phyloP scores from a whole-genome alignment of 1,284 basidiomycete species.

The Puccinia novopanici region DNA sequence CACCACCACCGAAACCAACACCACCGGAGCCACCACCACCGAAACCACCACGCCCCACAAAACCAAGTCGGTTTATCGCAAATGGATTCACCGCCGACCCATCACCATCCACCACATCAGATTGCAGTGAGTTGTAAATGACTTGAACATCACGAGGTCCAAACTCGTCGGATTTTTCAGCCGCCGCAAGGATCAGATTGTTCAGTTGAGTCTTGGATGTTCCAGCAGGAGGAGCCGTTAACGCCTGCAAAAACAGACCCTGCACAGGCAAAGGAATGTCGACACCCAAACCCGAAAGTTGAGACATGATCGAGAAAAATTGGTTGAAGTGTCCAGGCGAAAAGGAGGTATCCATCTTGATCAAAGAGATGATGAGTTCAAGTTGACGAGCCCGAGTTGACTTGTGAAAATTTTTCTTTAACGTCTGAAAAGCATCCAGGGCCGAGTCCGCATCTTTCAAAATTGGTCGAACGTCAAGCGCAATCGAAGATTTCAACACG shows the following conservation, averaged over 20 bases:
- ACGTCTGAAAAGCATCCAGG: background rate
- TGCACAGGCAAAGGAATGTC: background rate
- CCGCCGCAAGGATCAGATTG: background rate
- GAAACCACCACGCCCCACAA: background rate
- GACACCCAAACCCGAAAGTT: background rate
- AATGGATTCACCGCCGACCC: constrained; percentile 9
- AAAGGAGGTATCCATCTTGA: background rate
- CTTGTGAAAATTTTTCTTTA: background rate
- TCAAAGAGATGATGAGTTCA: background rate
- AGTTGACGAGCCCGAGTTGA: background rate
- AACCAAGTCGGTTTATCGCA: background rate
- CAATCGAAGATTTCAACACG: background rate
- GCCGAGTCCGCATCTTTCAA: background rate
- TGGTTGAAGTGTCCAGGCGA: background rate
- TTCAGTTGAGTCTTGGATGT: background rate
- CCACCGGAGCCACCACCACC: background rate
- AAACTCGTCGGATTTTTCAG: background rate
- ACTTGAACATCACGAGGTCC: background rate
- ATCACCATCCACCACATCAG: background rate
- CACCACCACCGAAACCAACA: background rate
- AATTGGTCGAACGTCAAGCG: background rate
- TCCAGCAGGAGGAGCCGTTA: background rate
- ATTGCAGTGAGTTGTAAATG: background rate
- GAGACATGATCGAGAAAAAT: background rate
- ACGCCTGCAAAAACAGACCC: background rate